Conservation (phyloP, 129 eudicot genomes). For the Lactuca saligna region DNA sequence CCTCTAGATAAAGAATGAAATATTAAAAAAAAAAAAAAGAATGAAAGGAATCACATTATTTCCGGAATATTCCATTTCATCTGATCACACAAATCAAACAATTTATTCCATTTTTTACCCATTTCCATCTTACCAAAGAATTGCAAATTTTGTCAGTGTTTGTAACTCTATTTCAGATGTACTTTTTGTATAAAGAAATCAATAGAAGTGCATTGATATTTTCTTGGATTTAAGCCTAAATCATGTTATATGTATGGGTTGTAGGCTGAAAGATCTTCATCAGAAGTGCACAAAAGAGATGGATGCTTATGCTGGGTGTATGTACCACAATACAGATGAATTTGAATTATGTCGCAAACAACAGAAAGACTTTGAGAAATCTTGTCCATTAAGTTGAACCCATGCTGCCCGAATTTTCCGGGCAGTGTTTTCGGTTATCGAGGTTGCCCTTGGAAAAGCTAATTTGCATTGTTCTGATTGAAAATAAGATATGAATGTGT, state of each 20-base stretch:
- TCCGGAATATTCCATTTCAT: no score
- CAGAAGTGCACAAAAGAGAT: constrained; percentile 82
- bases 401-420: neutral
- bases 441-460: neutral
- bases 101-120: no score
- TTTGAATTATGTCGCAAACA: constrained; percentile 85
- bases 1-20: no score
- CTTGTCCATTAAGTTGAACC: constrained; percentile 62
- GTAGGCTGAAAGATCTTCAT: constrained; percentile 82
- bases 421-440: neutral
- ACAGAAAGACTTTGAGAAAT: constrained; percentile 83
- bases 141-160: no score
- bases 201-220: no score
- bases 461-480: neutral
- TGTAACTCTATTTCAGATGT: no score
- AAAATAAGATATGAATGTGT: neutral
- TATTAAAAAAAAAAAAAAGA: no score
- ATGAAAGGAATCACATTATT: no score
- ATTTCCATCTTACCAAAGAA: no score
- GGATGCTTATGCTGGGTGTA: constrained; percentile 80
- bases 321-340: constrained; percentile 92
- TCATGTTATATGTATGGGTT: neutral
- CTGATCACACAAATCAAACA: no score
- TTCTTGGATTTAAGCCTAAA: neutral
- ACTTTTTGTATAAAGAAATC: no score